Conservation (phyloP, 2,329 filamentous ascomycete species). For the Plenodomus tracheiphilus region DNA sequence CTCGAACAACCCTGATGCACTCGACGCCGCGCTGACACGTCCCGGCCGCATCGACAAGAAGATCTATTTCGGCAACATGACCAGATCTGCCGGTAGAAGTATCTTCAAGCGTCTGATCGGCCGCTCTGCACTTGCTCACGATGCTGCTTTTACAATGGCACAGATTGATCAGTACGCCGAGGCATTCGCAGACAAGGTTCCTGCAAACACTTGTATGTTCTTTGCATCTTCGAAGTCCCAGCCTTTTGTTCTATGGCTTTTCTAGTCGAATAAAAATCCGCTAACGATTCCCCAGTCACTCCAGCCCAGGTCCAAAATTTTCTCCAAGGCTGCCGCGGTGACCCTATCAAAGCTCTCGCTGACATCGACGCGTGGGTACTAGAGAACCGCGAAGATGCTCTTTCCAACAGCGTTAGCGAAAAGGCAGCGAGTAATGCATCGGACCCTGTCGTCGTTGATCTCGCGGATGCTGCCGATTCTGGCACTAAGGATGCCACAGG, state of each 20-base stretch:
- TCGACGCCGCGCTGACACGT: constrained; percentile 73
- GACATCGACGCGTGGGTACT: constrained; percentile 26
- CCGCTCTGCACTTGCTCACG: constrained; percentile 22
- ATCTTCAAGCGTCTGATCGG: constrained; percentile 40
- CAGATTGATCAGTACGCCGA: constrained; percentile 27
- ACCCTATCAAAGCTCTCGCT: constrained; percentile 22
- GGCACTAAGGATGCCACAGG: too few species aligned
- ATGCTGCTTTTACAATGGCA: constrained; percentile 16
- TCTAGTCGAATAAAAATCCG: background rate
- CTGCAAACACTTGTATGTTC: constrained; percentile 17
- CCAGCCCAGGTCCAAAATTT: constrained; percentile 40
- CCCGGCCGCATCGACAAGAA: constrained; percentile 76
- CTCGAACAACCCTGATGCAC: constrained; percentile 72
- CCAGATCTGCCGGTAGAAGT: constrained; percentile 16
- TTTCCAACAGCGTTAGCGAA: background rate
- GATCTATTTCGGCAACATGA: constrained; percentile 65
- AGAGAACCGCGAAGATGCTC: constrained; percentile 6
- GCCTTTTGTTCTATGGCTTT: too few species aligned
- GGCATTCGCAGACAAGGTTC: constrained; percentile 32
- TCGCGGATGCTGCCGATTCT: background rate
- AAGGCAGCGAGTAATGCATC: constrained; percentile 2
- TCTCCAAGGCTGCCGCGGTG: constrained; percentile 31
- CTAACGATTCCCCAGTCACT: constrained; percentile 14
- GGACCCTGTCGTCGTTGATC: background rate
- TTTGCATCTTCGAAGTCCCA: too few species aligned